phyloP scores from a whole-genome alignment of 257 asterid species.

The Fraxinus pennsylvanica region DNA sequence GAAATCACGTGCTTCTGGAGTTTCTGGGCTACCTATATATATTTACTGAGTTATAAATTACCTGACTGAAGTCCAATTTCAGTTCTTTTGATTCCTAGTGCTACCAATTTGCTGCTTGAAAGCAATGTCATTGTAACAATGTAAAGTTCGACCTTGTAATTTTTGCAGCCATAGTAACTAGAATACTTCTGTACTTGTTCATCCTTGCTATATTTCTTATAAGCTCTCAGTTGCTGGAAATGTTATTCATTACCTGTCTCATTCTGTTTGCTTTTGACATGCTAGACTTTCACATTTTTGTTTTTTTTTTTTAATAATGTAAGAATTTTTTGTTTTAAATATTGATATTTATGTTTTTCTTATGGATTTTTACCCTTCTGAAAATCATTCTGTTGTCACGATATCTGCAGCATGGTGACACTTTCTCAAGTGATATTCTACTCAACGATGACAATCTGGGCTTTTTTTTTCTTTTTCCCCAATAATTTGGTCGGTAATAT shows the following conservation, averaged over 20 bases:
- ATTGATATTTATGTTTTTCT: too few relatives aligned
- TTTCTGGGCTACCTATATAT: background rate
- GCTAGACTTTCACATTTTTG: background rate
- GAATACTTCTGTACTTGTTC: background rate
- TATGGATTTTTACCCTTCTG: background rate
- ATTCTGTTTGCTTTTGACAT: background rate
- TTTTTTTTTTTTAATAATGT: too few relatives aligned
- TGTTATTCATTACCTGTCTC: background rate
- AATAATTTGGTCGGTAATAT: background rate
- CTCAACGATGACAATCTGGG: background rate
- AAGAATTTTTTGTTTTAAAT: too few relatives aligned
- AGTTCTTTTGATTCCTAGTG: background rate
- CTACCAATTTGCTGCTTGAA: background rate
- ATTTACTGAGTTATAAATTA: constrained; percentile 6
- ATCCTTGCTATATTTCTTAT: background rate
- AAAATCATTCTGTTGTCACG: background rate
- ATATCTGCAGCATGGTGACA: too few relatives aligned
- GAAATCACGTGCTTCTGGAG: background rate
- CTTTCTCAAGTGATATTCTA: background rate
- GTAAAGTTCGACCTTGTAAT: constrained; percentile 11
- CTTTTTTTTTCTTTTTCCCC: too few relatives aligned
- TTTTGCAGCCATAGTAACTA: background rate
- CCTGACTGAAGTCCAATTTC: background rate
- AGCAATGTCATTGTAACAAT: constrained; percentile 22
- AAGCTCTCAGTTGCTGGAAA: background rate